Evolutionary conservation across 2,329 filamentous ascomycete species (phyloP).

Genomic region (Seiridium unicorne): DNA sequence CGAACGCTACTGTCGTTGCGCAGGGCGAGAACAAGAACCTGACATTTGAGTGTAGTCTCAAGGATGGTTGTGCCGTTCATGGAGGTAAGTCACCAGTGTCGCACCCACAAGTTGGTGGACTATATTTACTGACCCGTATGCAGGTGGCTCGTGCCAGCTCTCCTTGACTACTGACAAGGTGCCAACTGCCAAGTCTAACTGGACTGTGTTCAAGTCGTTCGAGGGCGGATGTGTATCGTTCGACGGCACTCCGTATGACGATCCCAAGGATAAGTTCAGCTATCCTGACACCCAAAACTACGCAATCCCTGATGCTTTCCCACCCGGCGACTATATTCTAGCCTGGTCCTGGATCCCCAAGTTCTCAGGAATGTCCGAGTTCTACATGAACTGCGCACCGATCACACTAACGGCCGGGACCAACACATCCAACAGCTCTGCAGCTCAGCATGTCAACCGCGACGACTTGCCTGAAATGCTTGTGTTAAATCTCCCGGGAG

Average conservation of each 20-base stretch:
- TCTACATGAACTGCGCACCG: constrained; percentile 73
- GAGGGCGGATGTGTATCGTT: constrained; percentile 65
- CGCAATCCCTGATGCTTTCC: not conserved
- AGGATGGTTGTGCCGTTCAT: not conserved
- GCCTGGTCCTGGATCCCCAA: constrained; percentile 63
- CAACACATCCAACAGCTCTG: not conserved
- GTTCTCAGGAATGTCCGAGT: constrained; percentile 64
- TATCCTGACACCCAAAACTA: not conserved
- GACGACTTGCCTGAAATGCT: not conserved
- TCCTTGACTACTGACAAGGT: constrained; percentile 54
- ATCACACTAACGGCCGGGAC: constrained; percentile 32
- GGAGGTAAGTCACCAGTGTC: not conserved
- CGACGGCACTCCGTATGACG: constrained; percentile 48
- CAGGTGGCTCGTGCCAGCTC: constrained; percentile 72
- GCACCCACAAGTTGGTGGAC: not conserved
- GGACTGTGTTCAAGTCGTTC: constrained; percentile 70
- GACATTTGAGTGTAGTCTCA: not conserved
- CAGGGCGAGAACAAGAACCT: not conserved
- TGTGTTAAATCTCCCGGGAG: not conserved
- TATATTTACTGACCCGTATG: not conserved
- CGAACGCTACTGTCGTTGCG: not conserved
- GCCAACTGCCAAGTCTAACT: constrained; percentile 55
- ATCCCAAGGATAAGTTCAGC: constrained; percentile 27
- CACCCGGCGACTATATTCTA: not conserved
- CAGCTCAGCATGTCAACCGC: not conserved